Conservation (phyloP, 2,329 filamentous ascomycete genomes). For the Phaeosphaeria sp. region DNA sequence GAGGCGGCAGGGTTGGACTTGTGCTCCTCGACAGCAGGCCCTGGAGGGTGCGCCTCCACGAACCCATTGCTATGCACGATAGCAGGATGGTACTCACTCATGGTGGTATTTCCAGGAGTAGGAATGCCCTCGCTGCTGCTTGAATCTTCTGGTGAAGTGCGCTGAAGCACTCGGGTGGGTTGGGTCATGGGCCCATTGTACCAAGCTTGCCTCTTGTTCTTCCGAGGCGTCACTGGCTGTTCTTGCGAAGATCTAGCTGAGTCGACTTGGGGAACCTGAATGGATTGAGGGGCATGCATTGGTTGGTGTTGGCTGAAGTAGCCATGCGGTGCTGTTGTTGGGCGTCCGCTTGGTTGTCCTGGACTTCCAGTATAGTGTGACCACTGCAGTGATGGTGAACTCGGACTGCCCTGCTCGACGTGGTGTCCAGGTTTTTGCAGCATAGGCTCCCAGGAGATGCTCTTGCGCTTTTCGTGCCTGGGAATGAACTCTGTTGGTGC, state of each 20-base stretch:
- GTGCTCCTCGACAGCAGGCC: constrained; percentile 48
- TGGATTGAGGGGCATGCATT: constrained; percentile 27
- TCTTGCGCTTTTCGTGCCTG: constrained; percentile 41
- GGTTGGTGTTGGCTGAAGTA: constrained; percentile 40
- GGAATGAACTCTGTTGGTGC: constrained; percentile 35
- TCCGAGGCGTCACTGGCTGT: constrained; percentile 60
- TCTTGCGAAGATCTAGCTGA: constrained; percentile 47
- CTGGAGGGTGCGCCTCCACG: constrained; percentile 53
- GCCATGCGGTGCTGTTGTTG: constrained; percentile 48
- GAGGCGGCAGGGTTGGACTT: constrained; percentile 42
- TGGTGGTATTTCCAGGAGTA: constrained; percentile 58
- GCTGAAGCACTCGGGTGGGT: constrained; percentile 45
- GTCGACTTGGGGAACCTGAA: constrained; percentile 41
- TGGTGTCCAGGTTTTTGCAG: constrained; percentile 71
- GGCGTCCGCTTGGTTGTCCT: constrained; percentile 31
- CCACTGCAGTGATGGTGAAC: constrained; percentile 46
- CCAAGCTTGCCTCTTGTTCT: constrained; percentile 74
- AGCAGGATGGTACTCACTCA: constrained; percentile 59
- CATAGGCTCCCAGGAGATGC: constrained; percentile 67
- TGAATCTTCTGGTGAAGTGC: constrained; percentile 63
- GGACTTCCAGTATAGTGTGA: constrained; percentile 36
- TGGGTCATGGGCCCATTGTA: constrained; percentile 64
- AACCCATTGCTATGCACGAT: constrained; percentile 60
- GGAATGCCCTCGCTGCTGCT: constrained; percentile 63
- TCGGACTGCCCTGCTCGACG: constrained; percentile 66